Percentiles rank a stretch among this genome's conserved stretches.
Conservation (phyloP, 495 filamentous ascomycete genomes). For the Trichoderma orchidacearum region DNA sequence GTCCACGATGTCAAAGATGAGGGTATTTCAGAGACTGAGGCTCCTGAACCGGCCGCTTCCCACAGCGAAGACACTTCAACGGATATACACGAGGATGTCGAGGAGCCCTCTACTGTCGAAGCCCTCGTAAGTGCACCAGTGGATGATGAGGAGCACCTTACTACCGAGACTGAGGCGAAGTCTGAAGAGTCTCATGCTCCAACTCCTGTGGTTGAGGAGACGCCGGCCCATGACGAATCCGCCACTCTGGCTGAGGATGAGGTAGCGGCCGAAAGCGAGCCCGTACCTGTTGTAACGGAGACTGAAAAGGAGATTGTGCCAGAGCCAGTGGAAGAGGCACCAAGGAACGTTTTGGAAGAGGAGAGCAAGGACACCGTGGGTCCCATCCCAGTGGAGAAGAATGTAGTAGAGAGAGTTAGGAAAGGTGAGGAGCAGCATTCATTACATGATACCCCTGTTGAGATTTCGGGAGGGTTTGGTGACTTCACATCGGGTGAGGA, state of each 20-base stretch:
- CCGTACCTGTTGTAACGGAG: not conserved
- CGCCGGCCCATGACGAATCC: not conserved
- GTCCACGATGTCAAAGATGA: not conserved
- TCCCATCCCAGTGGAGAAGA: conserved; percentile 11
- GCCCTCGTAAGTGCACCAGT: not conserved
- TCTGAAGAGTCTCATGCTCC: not conserved
- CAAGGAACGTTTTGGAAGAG: conserved; percentile 1
- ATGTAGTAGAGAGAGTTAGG: conserved; percentile 6
- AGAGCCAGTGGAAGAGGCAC: not conserved
- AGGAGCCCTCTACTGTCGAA: no score
- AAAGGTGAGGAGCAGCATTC: conserved; percentile 15
- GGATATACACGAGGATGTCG: not conserved
- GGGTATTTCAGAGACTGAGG: not conserved
- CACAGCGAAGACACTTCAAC: not conserved
- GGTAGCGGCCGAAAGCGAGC: not conserved
- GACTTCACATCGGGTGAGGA: conserved; percentile 1
- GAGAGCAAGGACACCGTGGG: conserved; percentile 10
- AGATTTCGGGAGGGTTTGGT: conserved; percentile 6
- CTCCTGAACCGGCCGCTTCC: not conserved
- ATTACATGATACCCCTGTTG: conserved; percentile 11
- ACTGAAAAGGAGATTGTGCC: not conserved
- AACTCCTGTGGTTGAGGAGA: not conserved
- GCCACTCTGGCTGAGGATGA: not conserved
- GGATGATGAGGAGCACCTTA: not conserved
- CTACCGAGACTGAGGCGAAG: not conserved